phyloP scores from a whole-genome alignment of 2,329 filamentous ascomycete species.

The Knufia fluminis region DNA sequence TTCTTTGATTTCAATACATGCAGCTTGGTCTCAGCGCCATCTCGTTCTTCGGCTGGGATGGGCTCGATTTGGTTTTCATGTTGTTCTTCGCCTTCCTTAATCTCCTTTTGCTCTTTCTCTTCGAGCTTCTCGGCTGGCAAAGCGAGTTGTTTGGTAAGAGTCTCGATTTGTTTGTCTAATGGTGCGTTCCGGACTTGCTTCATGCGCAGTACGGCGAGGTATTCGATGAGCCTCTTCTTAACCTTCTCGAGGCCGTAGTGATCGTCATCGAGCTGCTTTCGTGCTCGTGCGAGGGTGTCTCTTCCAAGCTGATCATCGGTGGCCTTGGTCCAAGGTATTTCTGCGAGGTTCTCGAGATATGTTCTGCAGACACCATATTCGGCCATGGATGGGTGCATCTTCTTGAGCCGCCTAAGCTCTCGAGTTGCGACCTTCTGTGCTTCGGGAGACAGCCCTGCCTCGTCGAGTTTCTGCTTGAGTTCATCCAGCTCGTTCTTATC shows the following conservation, averaged over 20 bases:
- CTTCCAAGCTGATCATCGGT: slow-evolving; percentile 80
- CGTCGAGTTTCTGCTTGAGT: slow-evolving; percentile 75
- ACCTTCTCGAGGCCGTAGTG: slow-evolving; percentile 96
- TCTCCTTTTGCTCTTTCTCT: slow-evolving; percentile 30
- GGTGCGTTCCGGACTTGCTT: slow-evolving; percentile 86
- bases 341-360: slow-evolving; percentile 85
- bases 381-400: slow-evolving; percentile 93
- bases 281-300: slow-evolving; percentile 67
- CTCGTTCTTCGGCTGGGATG: slow-evolving; percentile 45
- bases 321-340: slow-evolving; percentile 81
- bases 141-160: slow-evolving; percentile 41
- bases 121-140: slow-evolving; percentile 14
- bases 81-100: slow-evolving; percentile 28
- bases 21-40: slow-evolving; percentile 52
- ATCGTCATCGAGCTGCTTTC: slow-evolving; percentile 87
- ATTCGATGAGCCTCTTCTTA: slow-evolving; percentile 92
- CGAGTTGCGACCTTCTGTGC: slow-evolving; percentile 83
- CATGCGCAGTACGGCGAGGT: slow-evolving; percentile 87
- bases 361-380: slow-evolving; percentile 91
- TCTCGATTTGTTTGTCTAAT: slow-evolving; percentile 64
- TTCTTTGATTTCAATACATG: slow-evolving; percentile 70
- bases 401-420: slow-evolving; percentile 77
- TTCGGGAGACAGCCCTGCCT: slow-evolving; percentile 71
- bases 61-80: slow-evolving; percentile 45
- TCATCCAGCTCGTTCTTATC: slow-evolving; percentile 87